A percentile compares a stretch with the other conserved stretches of the same genome.
Conservation (phyloP, 768 basidiomycete species). For the Neoboletus magnificus region DNA sequence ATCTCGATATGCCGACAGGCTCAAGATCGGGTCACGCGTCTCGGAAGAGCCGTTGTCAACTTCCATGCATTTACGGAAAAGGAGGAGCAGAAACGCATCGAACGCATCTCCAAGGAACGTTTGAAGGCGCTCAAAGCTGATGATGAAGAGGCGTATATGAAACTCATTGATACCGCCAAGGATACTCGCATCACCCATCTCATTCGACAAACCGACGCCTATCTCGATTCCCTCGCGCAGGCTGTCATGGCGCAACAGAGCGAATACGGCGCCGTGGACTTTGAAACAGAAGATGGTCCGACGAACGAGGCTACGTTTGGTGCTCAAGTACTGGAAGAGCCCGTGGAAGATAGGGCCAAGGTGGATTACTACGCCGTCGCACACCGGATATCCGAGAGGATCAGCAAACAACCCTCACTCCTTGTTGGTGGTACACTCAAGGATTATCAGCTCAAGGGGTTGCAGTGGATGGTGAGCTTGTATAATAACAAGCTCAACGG, state of each 20-base stretch:
- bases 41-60: conserved; percentile 75
- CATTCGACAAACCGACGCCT: conserved; percentile 88
- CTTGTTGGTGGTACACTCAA: conserved; percentile 88
- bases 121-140: conserved; percentile 95
- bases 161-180: conserved; percentile 97
- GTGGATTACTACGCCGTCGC: conserved; percentile 97
- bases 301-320: conserved; percentile 90
- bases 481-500: conserved; percentile 96
- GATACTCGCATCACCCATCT: conserved; percentile 98
- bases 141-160: conserved; percentile 99
- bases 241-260: conserved; percentile 92
- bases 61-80: conserved; percentile 93
- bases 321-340: conserved; percentile 66
- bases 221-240: conserved; percentile 92
- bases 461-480: conserved; percentile 98
- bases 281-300: conserved; percentile 67
- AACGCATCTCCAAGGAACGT: conserved; percentile 95
- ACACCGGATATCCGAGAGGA: conserved; percentile 85
- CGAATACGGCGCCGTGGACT: conserved; percentile 48
- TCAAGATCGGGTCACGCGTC: conserved; percentile 52
- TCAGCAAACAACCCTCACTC: conserved; percentile 67
- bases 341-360: conserved; percentile 61
- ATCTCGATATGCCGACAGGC: conserved; percentile 64
- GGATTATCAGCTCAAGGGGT: conserved; percentile 90
- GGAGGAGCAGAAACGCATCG: conserved; percentile 97